phyloP scores from a whole-genome alignment of 2,329 filamentous ascomycete genomes.

The Fusarium fracticaudum region DNA sequence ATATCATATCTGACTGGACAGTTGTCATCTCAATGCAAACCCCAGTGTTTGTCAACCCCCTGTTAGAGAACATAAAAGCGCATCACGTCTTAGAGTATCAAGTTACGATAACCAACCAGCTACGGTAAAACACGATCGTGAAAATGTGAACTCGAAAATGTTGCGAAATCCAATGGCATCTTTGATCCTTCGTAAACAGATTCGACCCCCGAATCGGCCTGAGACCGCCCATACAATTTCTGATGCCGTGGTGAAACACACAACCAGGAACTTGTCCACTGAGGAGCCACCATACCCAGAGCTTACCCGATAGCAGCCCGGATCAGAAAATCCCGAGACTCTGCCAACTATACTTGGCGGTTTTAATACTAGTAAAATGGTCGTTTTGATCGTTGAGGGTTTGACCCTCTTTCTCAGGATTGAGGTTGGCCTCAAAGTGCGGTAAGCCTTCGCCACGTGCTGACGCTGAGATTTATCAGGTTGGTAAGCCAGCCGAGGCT shows the following conservation, averaged over 20 bases:
- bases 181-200: background rate
- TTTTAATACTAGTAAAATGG: constrained; percentile 14
- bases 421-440: constrained; percentile 24
- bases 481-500: constrained; percentile 15
- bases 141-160: background rate
- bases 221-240: constrained; percentile 20
- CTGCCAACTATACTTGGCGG: constrained; percentile 16
- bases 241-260: constrained; percentile 35
- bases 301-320: constrained; percentile 24
- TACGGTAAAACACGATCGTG: background rate
- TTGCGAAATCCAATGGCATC: constrained; percentile 23
- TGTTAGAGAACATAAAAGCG: background rate
- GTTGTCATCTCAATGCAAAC: constrained; percentile 17
- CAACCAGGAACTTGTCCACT: constrained; percentile 16
- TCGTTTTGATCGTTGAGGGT: constrained; percentile 14
- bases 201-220: constrained; percentile 9
- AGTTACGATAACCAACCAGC: background rate
- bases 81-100: constrained; percentile 1
- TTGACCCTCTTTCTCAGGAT: constrained; percentile 29
- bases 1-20: background rate
- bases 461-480: constrained; percentile 21
- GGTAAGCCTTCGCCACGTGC: constrained; percentile 16
- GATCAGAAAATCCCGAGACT: constrained; percentile 16
- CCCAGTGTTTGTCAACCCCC: background rate
- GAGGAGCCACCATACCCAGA: constrained; percentile 14